Conservation (phyloP, 2,329 filamentous ascomycete genomes). For the Didymella pomorum region DNA sequence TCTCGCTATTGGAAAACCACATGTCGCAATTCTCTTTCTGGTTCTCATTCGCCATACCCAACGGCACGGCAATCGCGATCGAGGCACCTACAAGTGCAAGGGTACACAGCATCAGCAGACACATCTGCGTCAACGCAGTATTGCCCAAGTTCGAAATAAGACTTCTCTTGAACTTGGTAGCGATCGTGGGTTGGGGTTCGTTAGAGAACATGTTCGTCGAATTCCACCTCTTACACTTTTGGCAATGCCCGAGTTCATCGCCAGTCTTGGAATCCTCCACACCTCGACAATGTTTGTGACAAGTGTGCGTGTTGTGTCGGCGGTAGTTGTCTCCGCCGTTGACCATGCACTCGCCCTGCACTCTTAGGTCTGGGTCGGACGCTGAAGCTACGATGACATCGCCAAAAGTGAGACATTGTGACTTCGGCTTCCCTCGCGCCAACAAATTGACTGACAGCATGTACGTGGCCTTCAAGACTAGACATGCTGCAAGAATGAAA, state of each 20-base stretch:
- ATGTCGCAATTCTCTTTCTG: conserved; percentile 19
- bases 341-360: conserved; percentile 46
- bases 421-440: conserved; percentile 36
- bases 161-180: conserved; percentile 44
- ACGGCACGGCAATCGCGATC: conserved; percentile 27
- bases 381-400: conserved; percentile 44
- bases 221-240: conserved; percentile 43
- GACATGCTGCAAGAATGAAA: conserved; percentile 35
- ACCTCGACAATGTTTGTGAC: conserved; percentile 44
- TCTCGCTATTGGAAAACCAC: not conserved
- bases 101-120: conserved; percentile 33
- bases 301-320: conserved; percentile 33
- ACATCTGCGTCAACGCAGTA: conserved; percentile 43
- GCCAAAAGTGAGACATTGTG: conserved; percentile 43
- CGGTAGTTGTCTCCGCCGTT: conserved; percentile 41
- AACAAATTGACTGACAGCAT: conserved; percentile 40
- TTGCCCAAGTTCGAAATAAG: conserved; percentile 43
- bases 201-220: conserved; percentile 30
- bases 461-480: conserved; percentile 40
- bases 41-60: conserved; percentile 12
- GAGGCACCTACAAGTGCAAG: conserved; percentile 32
- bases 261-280: conserved; percentile 32
- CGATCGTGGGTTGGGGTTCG: conserved; percentile 38
- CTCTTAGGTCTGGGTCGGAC: conserved; percentile 36
- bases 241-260: conserved; percentile 45